phyloP scores from a whole-genome alignment of 83 land plant genomes.

The Picea abies region DNA sequence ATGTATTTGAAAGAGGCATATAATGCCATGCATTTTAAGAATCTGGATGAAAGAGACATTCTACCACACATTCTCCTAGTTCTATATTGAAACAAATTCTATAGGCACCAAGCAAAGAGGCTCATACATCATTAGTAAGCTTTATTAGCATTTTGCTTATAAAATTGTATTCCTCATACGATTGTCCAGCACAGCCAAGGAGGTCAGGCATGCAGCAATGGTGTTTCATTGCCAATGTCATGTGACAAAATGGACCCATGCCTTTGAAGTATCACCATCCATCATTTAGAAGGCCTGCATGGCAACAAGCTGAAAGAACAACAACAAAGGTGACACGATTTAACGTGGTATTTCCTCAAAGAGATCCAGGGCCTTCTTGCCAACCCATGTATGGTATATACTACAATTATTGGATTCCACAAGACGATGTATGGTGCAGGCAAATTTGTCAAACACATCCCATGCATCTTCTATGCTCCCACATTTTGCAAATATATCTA shows the following conservation, averaged over 20 bases:
- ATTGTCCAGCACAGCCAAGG: neutral
- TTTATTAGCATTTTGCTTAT: neutral
- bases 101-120: neutral
- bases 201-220: neutral
- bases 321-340: neutral
- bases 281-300: neutral
- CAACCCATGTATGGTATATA: neutral
- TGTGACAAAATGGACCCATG: neutral
- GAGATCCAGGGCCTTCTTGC: neutral
- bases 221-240: neutral
- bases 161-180: neutral
- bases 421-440: neutral
- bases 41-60: neutral
- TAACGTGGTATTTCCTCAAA: neutral
- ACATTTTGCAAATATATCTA: neutral
- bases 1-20: neutral
- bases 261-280: neutral
- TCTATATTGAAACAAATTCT: neutral
- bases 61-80: neutral
- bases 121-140: neutral
- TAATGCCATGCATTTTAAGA: neutral
- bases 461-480: neutral
- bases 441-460: neutral
- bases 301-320: neutral
- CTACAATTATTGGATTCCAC: neutral